These are phyloP conservation scores for Trametes maxima DNA, from an alignment of 768 basidiomycete genomes.

Conservation along the genomic window DNA sequence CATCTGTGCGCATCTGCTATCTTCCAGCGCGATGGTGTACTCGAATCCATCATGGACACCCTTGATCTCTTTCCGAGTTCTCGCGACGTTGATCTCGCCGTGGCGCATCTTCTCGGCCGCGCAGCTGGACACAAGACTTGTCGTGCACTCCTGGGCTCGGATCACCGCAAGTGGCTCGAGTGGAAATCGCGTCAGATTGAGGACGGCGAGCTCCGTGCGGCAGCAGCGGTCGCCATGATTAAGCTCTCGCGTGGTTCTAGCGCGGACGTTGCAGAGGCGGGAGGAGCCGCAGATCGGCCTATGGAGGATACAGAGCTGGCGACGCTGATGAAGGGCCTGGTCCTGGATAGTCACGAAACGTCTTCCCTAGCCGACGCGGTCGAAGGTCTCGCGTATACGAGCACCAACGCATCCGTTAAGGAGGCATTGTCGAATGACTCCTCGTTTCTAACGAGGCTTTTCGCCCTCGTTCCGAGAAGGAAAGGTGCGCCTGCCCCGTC, in stretches of 20 bases:
- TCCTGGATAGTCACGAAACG: conserved; percentile 43
- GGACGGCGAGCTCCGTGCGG: conserved; percentile 53
- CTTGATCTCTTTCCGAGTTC: conserved; percentile 64
- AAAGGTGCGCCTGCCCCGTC: conserved; percentile 36
- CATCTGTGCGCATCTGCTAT: conserved; percentile 65
- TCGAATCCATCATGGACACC: conserved; percentile 67
- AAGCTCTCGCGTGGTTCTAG: conserved; percentile 69
- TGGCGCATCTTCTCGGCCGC: conserved; percentile 76
- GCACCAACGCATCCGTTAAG: conserved; percentile 61
- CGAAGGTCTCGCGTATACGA: conserved; percentile 87
- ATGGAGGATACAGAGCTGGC: conserved; percentile 50
- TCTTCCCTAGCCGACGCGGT: conserved; percentile 62
- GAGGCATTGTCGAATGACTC: conserved; percentile 58
- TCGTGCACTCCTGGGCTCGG: conserved; percentile 58
- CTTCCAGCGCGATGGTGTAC: conserved; percentile 61
- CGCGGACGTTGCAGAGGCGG: conserved; percentile 45
- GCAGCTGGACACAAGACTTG: conserved; percentile 76
- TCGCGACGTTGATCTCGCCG: conserved; percentile 51
- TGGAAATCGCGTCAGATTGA: conserved; percentile 50
- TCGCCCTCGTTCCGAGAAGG: conserved; percentile 56
- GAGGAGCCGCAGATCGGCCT: conserved; percentile 20
- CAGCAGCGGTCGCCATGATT: conserved; percentile 73
- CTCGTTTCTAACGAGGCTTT: conserved; percentile 57
- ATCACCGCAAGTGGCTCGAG: conserved; percentile 70
- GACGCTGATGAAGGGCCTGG: conserved; percentile 57